Evolutionary conservation across 1,284 basidiomycete genomes (phyloP), one percentile per base, ranked within the genome.

Genomic region (Volvariella surrecta): DNA sequence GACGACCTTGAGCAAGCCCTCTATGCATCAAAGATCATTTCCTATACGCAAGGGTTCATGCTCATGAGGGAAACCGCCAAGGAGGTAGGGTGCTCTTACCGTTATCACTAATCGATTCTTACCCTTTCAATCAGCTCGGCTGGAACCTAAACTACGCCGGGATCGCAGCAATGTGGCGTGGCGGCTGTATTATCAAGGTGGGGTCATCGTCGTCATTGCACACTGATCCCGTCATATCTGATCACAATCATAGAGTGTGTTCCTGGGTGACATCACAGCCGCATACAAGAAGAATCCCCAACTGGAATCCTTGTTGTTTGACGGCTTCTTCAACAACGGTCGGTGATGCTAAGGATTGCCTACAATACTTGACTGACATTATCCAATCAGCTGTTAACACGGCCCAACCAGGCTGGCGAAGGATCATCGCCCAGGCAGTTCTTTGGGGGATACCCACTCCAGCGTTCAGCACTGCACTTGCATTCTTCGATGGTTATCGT

Each of bases 21-120:
- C 49, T 99, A 99, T 69, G 96, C 94, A 39, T 96, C 92, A 58
- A 99, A 99, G 81, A 95, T 99, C 67, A 93, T 96, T 57, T 96
- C 92, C 32, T 96, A 99, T 76, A 91, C 95, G 18, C 96, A 99
- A 71, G 96, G 96, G 55, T 99, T 99, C 76, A 96, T 99, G 84
- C 80, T 99, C 58, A 97, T 99, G 94, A 81, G 96, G 56, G 89
- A 98, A 70, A 95, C 95, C 44, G 95, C 94, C 44, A 89, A 91
- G 66, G 93, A 95, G 76, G 91, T 89, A 56, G 61, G 70, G 45
- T 43, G 24, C 10, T 8, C 30, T 39, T 16, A 18, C 24, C 13
- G 28, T 37, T n/a, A 42, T 32, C 37, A 16, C 17, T 52, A 4
- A 39, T 1, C 10, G 24, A 21, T 24, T 37, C 38, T 48, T 24